phyloP scores from a whole-genome alignment of 495 filamentous ascomycete species.

The Penicillium pancosmium region DNA sequence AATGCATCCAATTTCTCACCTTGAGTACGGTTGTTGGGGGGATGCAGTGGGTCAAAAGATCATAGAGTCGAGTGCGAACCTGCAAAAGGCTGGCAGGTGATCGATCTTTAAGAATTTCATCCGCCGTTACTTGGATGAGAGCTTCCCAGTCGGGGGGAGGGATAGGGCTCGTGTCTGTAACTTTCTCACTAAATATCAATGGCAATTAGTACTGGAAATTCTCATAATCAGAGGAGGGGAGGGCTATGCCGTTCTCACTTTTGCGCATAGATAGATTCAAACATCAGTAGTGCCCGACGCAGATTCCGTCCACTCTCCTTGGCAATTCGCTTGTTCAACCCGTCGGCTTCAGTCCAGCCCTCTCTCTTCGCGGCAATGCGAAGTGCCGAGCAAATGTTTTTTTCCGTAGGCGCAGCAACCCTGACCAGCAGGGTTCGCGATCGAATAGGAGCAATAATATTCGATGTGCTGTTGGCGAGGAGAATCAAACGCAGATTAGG shows the following conservation, averaged over 20 bases:
- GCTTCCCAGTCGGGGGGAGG: conserved; percentile 97
- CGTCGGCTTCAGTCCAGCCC: conserved; percentile 69
- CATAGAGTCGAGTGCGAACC: conserved; percentile 90
- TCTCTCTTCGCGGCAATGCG: conserved; percentile 74
- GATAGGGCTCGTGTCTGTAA: conserved; percentile 83
- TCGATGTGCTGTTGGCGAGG: conserved; percentile 90
- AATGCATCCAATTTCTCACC: conserved; percentile 40
- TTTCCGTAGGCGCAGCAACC: conserved; percentile 85
- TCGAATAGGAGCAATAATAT: conserved; percentile 96
- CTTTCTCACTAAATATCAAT: conserved; percentile 69
- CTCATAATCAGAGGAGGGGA: background rate
- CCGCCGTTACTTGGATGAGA: conserved; percentile 80
- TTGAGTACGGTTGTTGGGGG: conserved; percentile 90
- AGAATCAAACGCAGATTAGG: conserved; percentile 91
- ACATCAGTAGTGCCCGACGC: conserved; percentile 88
- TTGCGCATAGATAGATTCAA: conserved; percentile 93
- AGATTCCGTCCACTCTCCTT: conserved; percentile 91
- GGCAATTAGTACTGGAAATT: conserved; percentile 18
- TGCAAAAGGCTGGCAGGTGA: conserved; percentile 82
- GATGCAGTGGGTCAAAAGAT: conserved; percentile 95
- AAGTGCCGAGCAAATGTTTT: conserved; percentile 79
- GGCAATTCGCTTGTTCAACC: conserved; percentile 80
- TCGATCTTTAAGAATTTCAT: conserved; percentile 89
- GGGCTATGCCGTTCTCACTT: conserved; percentile 61
- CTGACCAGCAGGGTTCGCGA: conserved; percentile 86